These are phyloP conservation scores for Starmerella khaoyaiensis DNA, from an alignment of 805 yeast genomes.

Conservation along the genomic window DNA sequence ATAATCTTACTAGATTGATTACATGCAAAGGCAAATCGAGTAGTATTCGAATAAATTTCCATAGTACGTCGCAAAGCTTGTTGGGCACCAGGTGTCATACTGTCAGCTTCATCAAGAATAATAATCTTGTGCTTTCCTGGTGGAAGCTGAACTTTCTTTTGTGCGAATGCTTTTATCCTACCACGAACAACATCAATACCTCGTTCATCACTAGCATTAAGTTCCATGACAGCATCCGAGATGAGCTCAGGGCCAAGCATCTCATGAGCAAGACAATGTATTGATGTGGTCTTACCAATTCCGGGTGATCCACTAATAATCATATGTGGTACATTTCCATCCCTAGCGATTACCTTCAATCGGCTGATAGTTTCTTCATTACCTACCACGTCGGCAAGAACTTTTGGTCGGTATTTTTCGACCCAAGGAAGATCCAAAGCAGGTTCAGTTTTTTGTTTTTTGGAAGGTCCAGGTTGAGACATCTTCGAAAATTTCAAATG, in stretches of 20 bases:
- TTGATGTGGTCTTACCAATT: conserved; percentile 91
- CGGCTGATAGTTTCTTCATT: conserved; percentile 82
- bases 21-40: conserved; percentile 97
- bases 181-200: conserved; percentile 95
- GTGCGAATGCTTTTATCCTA: conserved; percentile 90
- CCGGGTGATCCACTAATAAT: conserved; percentile 92
- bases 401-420: conserved; percentile 85
- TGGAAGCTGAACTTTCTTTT: conserved; percentile 76
- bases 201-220: conserved; percentile 94
- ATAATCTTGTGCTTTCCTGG: conserved; percentile 85
- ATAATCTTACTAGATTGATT: conserved; percentile 88
- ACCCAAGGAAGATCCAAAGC: conserved; percentile 40
- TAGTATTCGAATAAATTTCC: conserved; percentile 91
- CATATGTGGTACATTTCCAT: conserved; percentile 95
- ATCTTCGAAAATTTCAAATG: no score
- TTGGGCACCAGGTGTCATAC: conserved; percentile 95
- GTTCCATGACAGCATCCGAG: conserved; percentile 73
- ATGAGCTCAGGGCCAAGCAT: conserved; percentile 54
- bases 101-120: conserved; percentile 89
- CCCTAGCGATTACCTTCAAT: conserved; percentile 67
- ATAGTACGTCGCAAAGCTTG: conserved; percentile 87
- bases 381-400: conserved; percentile 78
- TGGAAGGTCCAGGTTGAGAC: conserved; percentile 19
- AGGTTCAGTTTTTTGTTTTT: conserved; percentile 6
- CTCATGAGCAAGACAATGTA: conserved; percentile 78